These are phyloP conservation scores for Phyllosticta citriasiana DNA, from an alignment of 2,329 filamentous ascomycete genomes.

Conservation along the genomic window DNA sequence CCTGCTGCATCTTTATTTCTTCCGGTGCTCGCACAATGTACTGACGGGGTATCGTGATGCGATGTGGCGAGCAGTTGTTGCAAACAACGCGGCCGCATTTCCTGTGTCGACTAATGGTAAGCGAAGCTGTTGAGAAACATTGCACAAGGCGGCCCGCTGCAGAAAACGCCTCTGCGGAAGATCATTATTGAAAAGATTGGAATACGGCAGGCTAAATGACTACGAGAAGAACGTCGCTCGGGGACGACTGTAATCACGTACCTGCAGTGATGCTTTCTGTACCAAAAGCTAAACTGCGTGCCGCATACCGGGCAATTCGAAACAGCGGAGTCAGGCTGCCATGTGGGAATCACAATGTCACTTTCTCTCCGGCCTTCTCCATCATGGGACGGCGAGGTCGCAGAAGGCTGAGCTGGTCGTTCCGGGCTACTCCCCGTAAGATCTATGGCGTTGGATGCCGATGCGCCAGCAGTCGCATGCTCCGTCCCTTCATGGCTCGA, in stretches of 20 bases:
- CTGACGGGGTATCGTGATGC: conserved; percentile 87
- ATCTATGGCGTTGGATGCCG: background rate
- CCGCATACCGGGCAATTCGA: conserved; percentile 76
- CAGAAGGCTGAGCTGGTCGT: background rate
- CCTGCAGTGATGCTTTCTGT: conserved; percentile 89
- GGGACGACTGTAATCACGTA: conserved; percentile 28
- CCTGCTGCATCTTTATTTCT: background rate
- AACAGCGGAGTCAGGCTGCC: conserved; percentile 83
- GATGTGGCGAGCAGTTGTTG: conserved; percentile 78
- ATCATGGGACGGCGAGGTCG: background rate
- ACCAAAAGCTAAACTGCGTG: conserved; percentile 70
- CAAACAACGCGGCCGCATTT: conserved; percentile 95
- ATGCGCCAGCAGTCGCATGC: background rate
- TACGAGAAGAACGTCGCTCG: background rate
- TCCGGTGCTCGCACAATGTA: conserved; percentile 68
- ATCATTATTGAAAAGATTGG: background rate
- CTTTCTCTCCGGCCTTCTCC: background rate
- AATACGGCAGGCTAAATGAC: background rate
- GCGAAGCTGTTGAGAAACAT: background rate
- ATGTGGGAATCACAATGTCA: conserved; percentile 54
- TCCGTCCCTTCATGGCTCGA: background rate
- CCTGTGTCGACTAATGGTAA: conserved; percentile 30
- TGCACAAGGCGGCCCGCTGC: background rate
- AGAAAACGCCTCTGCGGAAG: background rate
- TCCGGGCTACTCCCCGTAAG: background rate